Conservation (phyloP, 345 rosid genomes). For the Ceriops tagal region DNA sequence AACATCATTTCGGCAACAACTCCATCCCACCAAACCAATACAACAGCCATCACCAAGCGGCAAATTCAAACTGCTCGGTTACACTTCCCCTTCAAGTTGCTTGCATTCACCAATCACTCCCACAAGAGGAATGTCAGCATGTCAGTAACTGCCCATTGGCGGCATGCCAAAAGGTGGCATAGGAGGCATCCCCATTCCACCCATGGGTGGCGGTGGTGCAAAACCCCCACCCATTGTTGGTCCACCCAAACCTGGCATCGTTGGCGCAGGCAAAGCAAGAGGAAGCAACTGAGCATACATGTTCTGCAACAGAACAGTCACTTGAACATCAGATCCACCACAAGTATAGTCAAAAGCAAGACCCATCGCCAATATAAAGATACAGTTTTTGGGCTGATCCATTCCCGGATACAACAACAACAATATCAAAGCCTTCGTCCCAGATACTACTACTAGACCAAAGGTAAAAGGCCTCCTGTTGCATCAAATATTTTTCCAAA, state of each 20-base stretch:
- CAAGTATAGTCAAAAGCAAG: not conserved
- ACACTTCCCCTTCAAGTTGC: conserved; percentile 5
- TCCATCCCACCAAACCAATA: conserved; percentile 15
- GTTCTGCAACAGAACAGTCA: conserved; percentile 15
- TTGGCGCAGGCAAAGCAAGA: conserved; percentile 29
- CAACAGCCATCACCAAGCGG: conserved; percentile 19
- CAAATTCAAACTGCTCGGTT: conserved; percentile 14
- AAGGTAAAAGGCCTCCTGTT: not conserved
- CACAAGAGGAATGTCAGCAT: not conserved
- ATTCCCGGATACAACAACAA: not conserved
- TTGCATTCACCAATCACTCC: conserved; percentile 19
- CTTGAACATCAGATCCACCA: not conserved
- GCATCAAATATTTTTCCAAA: not conserved
- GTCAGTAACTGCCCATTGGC: conserved; percentile 29
- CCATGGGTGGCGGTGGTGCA: conserved; percentile 26
- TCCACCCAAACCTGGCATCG: conserved; percentile 26
- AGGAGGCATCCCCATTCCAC: conserved; percentile 32
- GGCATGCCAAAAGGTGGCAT: conserved; percentile 32
- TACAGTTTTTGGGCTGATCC: not conserved
- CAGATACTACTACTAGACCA: not conserved
- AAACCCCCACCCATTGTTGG: conserved; percentile 27
- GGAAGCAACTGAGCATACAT: conserved; percentile 32
- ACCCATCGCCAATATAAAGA: not conserved
- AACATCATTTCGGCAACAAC: conserved; percentile 27
- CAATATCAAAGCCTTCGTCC: not conserved